These are phyloP conservation scores for Rhipidocladum racemiflorum DNA, from an alignment of 176 grass and related monocot species.

Conservation along the genomic window DNA sequence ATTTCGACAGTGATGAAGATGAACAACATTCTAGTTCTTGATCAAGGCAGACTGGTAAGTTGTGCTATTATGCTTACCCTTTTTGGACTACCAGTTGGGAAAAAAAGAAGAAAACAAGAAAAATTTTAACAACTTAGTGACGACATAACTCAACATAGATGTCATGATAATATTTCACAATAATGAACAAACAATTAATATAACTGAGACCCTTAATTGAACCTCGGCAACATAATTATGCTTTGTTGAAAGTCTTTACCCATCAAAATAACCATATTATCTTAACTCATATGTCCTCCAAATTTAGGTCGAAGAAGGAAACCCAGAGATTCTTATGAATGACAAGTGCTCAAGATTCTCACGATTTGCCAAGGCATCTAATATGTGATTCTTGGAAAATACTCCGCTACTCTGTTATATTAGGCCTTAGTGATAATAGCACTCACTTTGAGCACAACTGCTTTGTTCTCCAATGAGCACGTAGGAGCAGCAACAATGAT, in stretches of 20 bases:
- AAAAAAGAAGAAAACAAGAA: background rate
- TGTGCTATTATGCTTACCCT: background rate
- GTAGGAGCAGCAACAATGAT: background rate
- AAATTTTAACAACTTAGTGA: background rate
- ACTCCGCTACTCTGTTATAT: background rate
- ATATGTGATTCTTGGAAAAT: conserved; percentile 47
- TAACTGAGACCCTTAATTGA: background rate
- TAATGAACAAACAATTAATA: background rate
- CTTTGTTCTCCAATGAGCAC: background rate
- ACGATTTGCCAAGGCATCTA: conserved; percentile 64
- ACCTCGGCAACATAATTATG: background rate
- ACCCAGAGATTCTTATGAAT: conserved; percentile 53
- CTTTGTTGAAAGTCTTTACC: background rate
- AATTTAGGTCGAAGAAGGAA: conserved; percentile 84
- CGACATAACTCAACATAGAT: background rate
- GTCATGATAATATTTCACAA: background rate
- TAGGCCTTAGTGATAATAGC: background rate
- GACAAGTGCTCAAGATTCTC: conserved; percentile 66
- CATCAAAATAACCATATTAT: background rate
- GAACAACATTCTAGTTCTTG: conserved; percentile 78
- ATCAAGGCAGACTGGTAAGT: conserved; percentile 73
- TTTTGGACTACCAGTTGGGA: background rate
- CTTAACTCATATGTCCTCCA: conserved; percentile 7
- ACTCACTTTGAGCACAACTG: background rate
- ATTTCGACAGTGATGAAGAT: conserved; percentile 91